phyloP scores from a whole-genome alignment of 257 asterid genomes.

The Solanum chiquidenum region DNA sequence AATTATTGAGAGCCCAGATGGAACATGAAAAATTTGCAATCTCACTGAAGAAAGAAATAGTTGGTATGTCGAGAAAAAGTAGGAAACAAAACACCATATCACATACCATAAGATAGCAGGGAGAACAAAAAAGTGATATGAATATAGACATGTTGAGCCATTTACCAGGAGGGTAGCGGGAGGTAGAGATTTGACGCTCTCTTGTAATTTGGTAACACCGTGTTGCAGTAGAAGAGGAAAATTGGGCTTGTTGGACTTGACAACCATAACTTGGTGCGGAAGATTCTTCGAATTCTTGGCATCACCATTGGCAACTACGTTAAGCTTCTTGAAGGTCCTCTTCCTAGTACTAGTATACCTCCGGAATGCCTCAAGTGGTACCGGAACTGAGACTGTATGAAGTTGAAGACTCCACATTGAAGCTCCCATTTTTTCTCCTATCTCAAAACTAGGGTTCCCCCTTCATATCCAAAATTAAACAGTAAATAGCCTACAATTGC shows the following conservation, averaged over 20 bases:
- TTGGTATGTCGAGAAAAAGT: not conserved
- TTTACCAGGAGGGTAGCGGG: conserved; percentile 44
- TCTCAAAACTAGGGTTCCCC: not conserved
- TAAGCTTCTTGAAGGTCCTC: not conserved
- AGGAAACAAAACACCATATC: not conserved
- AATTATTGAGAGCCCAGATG: not conserved
- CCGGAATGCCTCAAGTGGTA: not conserved
- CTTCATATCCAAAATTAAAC: not conserved
- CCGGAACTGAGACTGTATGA: conserved; percentile 2
- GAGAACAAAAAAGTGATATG: not conserved
- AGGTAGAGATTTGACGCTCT: conserved; percentile 43
- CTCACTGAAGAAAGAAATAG: not conserved
- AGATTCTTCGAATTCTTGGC: conserved; percentile 1
- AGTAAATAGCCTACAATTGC: not conserved
- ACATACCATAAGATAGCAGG: not conserved
- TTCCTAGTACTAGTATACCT: not conserved
- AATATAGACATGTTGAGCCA: not conserved
- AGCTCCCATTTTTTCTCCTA: conserved; percentile 5
- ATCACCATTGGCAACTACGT: not conserved
- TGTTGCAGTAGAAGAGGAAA: conserved; percentile 15
- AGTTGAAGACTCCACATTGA: conserved; percentile 14
- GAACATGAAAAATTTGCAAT: not conserved
- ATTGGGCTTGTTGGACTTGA: conserved; percentile 9
- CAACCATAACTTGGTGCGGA: conserved; percentile 13
- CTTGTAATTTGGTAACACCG: conserved; percentile 34